Evolutionary conservation across 257 asterid species (phyloP).

Genomic region (Penstemon barbatus): DNA sequence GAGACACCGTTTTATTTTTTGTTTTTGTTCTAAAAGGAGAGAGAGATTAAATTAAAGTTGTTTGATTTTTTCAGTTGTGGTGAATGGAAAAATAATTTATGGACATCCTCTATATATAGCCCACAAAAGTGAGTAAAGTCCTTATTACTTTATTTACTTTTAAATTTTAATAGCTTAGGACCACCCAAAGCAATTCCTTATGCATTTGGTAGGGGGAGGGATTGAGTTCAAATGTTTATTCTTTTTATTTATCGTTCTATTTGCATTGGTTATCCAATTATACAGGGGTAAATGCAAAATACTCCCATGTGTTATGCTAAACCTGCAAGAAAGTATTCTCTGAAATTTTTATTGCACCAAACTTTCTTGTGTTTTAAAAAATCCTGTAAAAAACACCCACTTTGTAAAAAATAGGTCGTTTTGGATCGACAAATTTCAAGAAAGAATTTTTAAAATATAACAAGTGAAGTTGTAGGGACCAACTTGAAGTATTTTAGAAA

Average conservation of each 20-base stretch:
- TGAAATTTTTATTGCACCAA: too few species aligned
- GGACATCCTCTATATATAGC: slow-evolving; percentile 40
- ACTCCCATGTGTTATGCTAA: too few species aligned
- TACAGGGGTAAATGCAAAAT: too few species aligned
- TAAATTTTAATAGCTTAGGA: background rate
- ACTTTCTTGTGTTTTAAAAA: too few species aligned
- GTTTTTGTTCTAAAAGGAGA: background rate
- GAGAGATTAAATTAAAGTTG: slow-evolving; percentile 26
- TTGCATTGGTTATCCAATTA: too few species aligned
- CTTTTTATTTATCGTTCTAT: slow-evolving; percentile 6
- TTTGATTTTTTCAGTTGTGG: slow-evolving; percentile 5
- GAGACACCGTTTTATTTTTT: slow-evolving; percentile 47
- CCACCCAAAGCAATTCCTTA: slow-evolving; percentile 5
- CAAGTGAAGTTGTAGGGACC: too few species aligned
- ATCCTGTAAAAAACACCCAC: too few species aligned
- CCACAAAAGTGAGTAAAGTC: background rate
- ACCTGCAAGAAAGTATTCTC: too few species aligned
- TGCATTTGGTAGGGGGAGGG: slow-evolving; percentile 18
- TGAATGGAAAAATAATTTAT: slow-evolving; percentile 20
- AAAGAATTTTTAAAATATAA: too few species aligned
- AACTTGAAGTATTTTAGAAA: too few species aligned
- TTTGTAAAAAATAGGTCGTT: too few species aligned
- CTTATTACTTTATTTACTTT: slow-evolving; percentile 8
- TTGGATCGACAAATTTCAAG: too few species aligned
- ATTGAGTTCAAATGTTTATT: slow-evolving; percentile 29